Evolutionary conservation across 164 flowering plant genomes (phyloP).

Genomic region (grape (Vitis vinifera)): DNA sequence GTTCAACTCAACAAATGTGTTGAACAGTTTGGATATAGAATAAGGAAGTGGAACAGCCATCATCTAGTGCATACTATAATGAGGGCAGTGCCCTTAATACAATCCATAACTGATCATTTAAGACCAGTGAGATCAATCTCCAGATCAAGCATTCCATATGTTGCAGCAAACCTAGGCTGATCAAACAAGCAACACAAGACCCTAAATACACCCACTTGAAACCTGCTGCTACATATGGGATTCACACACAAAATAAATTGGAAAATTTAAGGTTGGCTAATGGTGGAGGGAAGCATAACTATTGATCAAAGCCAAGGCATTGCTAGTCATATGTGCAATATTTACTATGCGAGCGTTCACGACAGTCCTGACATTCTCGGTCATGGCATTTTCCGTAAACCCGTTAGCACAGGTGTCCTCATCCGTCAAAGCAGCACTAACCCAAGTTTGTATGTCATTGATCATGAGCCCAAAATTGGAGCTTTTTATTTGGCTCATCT

Average conservation of each 20-base stretch:
- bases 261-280: neutral
- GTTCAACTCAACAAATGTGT: too few species aligned
- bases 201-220: too few species aligned
- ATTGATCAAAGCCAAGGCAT: constrained; percentile 59
- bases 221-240: too few species aligned
- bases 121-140: too few species aligned
- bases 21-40: too few species aligned
- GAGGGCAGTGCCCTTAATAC: too few species aligned
- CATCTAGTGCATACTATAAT: too few species aligned
- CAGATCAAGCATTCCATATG: too few species aligned
- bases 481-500: constrained; percentile 37
- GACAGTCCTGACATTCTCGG: constrained; percentile 29
- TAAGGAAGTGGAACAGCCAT: too few species aligned
- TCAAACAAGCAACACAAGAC: too few species aligned
- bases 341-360: constrained; percentile 29
- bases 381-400: constrained; percentile 40
- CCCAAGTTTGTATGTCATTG: constrained; percentile 68
- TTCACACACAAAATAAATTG: neutral
- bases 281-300: constrained; percentile 29
- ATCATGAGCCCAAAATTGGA: constrained; percentile 29
- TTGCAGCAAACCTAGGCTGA: too few species aligned
- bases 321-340: constrained; percentile 49
- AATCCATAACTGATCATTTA: too few species aligned
- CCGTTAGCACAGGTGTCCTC: constrained; percentile 67
- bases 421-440: constrained; percentile 74